phyloP scores from a whole-genome alignment of 2,329 filamentous ascomycete species.

The Alternaria tenuissima region DNA sequence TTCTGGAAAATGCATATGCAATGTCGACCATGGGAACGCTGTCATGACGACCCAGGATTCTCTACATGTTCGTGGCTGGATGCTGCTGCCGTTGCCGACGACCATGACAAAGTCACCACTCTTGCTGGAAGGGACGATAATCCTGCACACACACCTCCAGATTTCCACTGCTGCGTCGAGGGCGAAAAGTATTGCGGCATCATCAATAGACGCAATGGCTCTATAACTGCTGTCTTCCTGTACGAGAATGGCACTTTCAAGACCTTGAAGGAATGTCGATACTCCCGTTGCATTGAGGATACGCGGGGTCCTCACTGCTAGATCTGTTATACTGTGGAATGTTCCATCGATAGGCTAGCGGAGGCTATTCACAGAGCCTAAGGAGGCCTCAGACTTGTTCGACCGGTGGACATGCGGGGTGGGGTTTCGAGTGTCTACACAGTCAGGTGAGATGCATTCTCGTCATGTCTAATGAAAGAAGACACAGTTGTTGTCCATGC shows the following conservation, averaged over 20 bases:
- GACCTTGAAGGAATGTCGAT: not conserved
- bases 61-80: not conserved
- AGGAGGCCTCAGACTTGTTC: too few relatives aligned
- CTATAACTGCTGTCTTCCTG: not conserved
- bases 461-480: not conserved
- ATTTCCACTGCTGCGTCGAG: not conserved
- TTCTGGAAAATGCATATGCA: constrained; percentile 8
- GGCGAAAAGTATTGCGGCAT: not conserved
- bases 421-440: too few relatives aligned
- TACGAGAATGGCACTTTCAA: not conserved
- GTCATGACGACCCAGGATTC: not conserved
- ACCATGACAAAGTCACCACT: not conserved
- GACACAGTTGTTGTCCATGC: not conserved
- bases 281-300: not conserved
- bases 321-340: not conserved
- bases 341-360: too few relatives aligned
- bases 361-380: too few relatives aligned
- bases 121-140: not conserved
- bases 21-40: constrained; percentile 6
- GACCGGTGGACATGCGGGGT: too few relatives aligned
- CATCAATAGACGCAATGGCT: not conserved
- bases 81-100: not conserved
- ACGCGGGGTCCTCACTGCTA: not conserved
- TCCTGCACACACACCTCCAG: not conserved
- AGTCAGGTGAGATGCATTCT: too few relatives aligned